These are phyloP conservation scores for Discostella pseudostelligera DNA, from an alignment of 108 stramenopile genomes.

Conservation along the genomic window DNA sequence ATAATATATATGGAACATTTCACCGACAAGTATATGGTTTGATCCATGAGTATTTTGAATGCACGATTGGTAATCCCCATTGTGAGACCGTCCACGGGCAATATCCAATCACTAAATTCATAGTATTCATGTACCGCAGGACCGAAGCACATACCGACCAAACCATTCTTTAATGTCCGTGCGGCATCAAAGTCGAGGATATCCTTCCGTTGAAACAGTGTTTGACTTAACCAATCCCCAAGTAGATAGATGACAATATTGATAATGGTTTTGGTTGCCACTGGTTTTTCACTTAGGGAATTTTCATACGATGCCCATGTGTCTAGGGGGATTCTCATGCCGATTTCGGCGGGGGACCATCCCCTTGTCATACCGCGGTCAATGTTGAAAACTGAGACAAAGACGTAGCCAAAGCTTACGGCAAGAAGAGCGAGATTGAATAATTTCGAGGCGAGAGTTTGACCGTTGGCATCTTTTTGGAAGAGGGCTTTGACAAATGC, in stretches of 20 bases:
- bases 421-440: conserved; percentile 70
- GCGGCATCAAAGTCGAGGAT: conserved; percentile 85
- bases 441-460: conserved; percentile 55
- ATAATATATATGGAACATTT: conserved; percentile 90
- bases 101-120: conserved; percentile 87
- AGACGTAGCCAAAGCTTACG: conserved; percentile 68
- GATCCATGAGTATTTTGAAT: conserved; percentile 94
- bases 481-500: conserved; percentile 30
- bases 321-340: conserved; percentile 85
- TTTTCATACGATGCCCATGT: conserved; percentile 88
- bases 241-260: conserved; percentile 93
- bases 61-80: conserved; percentile 73
- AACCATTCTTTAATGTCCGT: conserved; percentile 85
- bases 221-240: conserved; percentile 94
- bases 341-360: conserved; percentile 78
- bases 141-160: conserved; percentile 92
- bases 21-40: conserved; percentile 87
- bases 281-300: conserved; percentile 76
- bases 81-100: conserved; percentile 79
- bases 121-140: conserved; percentile 94
- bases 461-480: conserved; percentile 38
- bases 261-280: conserved; percentile 91
- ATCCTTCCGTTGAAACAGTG: conserved; percentile 77
- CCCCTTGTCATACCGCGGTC: conserved; percentile 86
- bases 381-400: conserved; percentile 74